Base-by-base conservation (phyloP, 2,329 filamentous ascomycete species). In the Geosmithia putterillii region DNA sequence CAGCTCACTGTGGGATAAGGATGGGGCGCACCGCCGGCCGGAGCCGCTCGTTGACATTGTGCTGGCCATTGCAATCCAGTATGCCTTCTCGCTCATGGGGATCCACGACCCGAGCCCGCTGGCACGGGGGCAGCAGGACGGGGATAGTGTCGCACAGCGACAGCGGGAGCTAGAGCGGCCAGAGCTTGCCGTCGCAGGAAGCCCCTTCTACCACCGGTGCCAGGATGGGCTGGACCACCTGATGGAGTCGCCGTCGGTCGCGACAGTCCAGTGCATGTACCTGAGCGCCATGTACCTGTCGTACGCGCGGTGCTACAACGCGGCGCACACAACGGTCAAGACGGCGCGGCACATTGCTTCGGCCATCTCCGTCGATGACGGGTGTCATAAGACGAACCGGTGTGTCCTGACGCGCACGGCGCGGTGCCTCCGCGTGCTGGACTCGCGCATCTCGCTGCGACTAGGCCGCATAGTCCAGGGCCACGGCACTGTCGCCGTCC, bases 11-110 rank as follows among this genome's bases (percentile, higher is more conserved):
- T 46, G 45, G 45, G 14, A 42, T 19, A 20, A 7, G 21, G 22
- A 32, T 0, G 22, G n/a, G 4, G 17, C 23, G n/a, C 38, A 22
- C 25, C 22, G 38, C 6, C 18, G 36, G 4, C 21, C 44, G 1
- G 40, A 45, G 32, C 44, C 44, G 10, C 40, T 45, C 9, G 44
- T 42, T 19, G 44, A 45, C 17, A 34, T 45, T 34, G 25, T 45
- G 17, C 40, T 42, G 7, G 44, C 44, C n/a, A 34, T 45, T 12
- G 18, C n/a, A 23, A 42, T 45, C 17, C 44, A 45, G 20, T 45
- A 42, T 23, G 44, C 44, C 9, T 42, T 28, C 34, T 28, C 35
- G 9, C 25, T 41, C 34, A 41, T 42, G 25, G 22, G 22, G 1
- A 39, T 17, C 17, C 22, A 34, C 19, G 20, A 41, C 8, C 28